Percentiles rank a stretch among this genome's conserved stretches.
Conservation (phyloP, 352 stramenopile species). For the Phytophthora pseudosyringae region DNA sequence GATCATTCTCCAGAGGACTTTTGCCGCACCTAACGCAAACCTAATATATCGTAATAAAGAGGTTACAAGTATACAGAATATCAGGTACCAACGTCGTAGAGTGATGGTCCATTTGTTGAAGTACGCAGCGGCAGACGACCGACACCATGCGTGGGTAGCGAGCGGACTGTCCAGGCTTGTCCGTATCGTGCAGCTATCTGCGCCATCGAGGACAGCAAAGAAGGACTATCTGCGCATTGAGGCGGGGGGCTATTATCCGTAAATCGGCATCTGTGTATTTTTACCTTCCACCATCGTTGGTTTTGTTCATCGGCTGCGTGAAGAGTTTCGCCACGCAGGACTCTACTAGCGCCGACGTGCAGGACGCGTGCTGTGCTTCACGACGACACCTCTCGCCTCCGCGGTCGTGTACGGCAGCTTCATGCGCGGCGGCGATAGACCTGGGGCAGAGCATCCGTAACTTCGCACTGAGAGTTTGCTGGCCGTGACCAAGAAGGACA, state of each 20-base stretch:
- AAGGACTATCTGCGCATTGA: conserved; percentile 11
- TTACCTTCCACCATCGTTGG: conserved; percentile 14
- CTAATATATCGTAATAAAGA: too few relatives aligned
- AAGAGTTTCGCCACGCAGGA: conserved; percentile 10
- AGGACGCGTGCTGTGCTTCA: conserved; percentile 2
- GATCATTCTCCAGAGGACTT: not conserved
- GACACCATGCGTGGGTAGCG: too few relatives aligned
- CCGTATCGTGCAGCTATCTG: not conserved
- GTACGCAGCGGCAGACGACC: not conserved
- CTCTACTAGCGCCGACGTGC: not conserved
- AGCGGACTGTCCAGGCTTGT: not conserved
- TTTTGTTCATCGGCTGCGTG: conserved; percentile 13
- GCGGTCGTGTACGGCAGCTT: conserved; percentile 19
- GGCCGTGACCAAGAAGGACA: conserved; percentile 1
- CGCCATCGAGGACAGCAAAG: not conserved
- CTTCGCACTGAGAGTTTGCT: conserved; percentile 6
- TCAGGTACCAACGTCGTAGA: conserved; percentile 1
- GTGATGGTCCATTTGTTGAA: conserved; percentile 37
- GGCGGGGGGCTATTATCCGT: not conserved
- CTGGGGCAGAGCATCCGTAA: conserved; percentile 15
- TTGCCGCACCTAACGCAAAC: not conserved
- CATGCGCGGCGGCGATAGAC: conserved; percentile 23
- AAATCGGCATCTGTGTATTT: conserved; percentile 16
- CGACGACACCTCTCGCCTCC: conserved; percentile 3
- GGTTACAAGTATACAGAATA: not conserved